Percentiles rank a stretch among this genome's conserved stretches.
These are phyloP conservation scores for Inga leiocalycina DNA, from an alignment of 306 rosid species.

Conservation along the genomic window DNA sequence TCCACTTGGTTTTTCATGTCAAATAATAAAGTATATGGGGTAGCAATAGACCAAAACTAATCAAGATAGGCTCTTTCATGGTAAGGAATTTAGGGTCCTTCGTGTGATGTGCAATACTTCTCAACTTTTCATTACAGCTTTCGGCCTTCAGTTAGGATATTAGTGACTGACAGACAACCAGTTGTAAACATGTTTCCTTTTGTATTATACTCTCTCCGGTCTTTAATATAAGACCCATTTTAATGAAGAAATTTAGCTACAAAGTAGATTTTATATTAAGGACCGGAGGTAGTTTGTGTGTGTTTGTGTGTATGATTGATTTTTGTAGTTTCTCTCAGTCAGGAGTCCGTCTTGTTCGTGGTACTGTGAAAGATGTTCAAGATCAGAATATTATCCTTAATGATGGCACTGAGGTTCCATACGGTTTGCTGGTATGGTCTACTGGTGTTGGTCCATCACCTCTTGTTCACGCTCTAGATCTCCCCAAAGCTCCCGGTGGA, in stretches of 20 bases:
- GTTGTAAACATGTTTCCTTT: constrained; percentile 6
- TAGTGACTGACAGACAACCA: constrained; percentile 9
- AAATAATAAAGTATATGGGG: constrained; percentile 1
- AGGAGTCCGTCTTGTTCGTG: constrained; percentile 92
- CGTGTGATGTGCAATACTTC: neutral
- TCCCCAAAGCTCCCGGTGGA: constrained; percentile 95
- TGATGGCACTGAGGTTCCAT: constrained; percentile 95
- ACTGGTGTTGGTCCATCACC: constrained; percentile 98
- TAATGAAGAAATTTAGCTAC: too few relatives aligned
- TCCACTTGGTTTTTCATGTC: constrained; percentile 5
- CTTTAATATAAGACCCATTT: too few relatives aligned
- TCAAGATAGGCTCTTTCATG: neutral
- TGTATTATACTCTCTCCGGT: neutral
- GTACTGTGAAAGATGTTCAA: constrained; percentile 84
- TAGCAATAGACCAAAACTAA: constrained; percentile 1
- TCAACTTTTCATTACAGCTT: neutral
- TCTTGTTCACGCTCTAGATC: constrained; percentile 54
- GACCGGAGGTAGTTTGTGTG: too few relatives aligned
- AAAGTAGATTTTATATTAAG: too few relatives aligned
- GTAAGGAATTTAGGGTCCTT: constrained; percentile 16
- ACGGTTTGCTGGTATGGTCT: constrained; percentile 94
- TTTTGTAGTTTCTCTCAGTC: constrained; percentile 64
- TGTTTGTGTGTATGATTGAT: constrained; percentile 4
- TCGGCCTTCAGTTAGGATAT: constrained; percentile 6
- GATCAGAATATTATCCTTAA: constrained; percentile 71